Evolutionary conservation across 805 yeast species (phyloP).

Genomic region (Nakazawaea holstii): DNA sequence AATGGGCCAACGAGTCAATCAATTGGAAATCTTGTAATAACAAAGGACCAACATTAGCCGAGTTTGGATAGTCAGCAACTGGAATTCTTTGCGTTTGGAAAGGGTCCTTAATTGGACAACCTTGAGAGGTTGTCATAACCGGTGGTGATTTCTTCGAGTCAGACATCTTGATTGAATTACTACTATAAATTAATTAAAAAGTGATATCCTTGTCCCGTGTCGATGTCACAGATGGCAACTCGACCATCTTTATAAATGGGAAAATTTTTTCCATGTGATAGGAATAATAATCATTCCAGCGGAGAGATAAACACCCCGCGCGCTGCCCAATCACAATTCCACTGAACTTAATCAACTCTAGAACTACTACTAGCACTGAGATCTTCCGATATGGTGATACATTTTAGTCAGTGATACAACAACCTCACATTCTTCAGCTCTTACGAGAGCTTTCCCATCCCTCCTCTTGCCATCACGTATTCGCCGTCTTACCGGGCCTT

Average conservation of each 20-base stretch:
- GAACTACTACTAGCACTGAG: too few species aligned
- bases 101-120: conserved; percentile 72
- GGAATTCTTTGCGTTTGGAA: conserved; percentile 75
- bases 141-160: conserved; percentile 33
- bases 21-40: conserved; percentile 77
- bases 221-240: too few species aligned
- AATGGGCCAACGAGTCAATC: conserved; percentile 79
- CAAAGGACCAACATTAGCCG: conserved; percentile 51
- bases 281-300: too few species aligned
- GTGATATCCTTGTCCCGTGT: too few species aligned
- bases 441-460: background rate
- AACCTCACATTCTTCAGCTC: too few species aligned
- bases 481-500: too few species aligned
- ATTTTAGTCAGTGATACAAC: too few species aligned
- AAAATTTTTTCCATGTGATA: background rate
- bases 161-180: conserved; percentile 25
- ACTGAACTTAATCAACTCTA: background rate
- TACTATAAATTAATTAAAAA: too few species aligned
- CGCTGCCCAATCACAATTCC: conserved; percentile 1
- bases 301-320: background rate
- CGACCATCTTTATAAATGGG: background rate
- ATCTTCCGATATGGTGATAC: too few species aligned
- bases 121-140: conserved; percentile 65
- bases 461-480: too few species aligned
- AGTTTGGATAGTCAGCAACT: conserved; percentile 27